These are phyloP conservation scores for Mucor irregularis DNA, from an alignment of 371 early-diverging fungal genomes.

Conservation along the genomic window DNA sequence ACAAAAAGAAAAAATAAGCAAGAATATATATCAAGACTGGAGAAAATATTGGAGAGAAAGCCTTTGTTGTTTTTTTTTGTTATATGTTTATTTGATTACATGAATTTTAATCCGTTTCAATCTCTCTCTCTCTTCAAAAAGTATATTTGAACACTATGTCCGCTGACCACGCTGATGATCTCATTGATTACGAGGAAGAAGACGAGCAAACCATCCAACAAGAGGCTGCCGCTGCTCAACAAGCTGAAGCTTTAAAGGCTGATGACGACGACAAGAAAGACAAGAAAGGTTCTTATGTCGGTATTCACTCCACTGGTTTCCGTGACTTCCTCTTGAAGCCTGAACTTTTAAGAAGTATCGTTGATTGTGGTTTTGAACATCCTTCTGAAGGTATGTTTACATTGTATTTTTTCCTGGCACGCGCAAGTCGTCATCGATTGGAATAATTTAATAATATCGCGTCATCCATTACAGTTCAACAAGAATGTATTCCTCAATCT, in stretches of 20 bases:
- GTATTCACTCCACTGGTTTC: constrained; percentile 98
- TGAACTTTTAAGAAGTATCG: constrained; percentile 92
- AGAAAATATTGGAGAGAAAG: too few relatives aligned
- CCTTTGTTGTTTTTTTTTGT: neutral
- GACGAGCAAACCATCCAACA: constrained; percentile 67
- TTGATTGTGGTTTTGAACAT: constrained; percentile 98
- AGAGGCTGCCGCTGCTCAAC: constrained; percentile 36
- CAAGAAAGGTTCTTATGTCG: constrained; percentile 97
- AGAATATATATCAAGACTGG: neutral
- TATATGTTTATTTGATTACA: neutral
- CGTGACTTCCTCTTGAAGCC: constrained; percentile 97
- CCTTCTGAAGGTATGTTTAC: constrained; percentile 85
- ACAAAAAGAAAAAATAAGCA: neutral
- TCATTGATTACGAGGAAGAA: constrained; percentile 95
- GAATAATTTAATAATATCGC: neutral
- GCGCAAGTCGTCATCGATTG: neutral
- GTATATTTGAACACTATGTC: constrained; percentile 37
- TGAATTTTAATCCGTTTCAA: neutral
- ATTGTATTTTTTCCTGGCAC: neutral
- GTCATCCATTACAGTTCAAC: constrained; percentile 77
- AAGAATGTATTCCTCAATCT: constrained; percentile 98
- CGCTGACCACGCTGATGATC: constrained; percentile 82
- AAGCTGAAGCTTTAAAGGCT: constrained; percentile 35
- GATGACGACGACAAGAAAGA: constrained; percentile 71
- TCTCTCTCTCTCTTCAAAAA: constrained; percentile 13